Evolutionary conservation across 2,329 filamentous ascomycete species (phyloP).

Genomic region (Venturia carpophila): DNA sequence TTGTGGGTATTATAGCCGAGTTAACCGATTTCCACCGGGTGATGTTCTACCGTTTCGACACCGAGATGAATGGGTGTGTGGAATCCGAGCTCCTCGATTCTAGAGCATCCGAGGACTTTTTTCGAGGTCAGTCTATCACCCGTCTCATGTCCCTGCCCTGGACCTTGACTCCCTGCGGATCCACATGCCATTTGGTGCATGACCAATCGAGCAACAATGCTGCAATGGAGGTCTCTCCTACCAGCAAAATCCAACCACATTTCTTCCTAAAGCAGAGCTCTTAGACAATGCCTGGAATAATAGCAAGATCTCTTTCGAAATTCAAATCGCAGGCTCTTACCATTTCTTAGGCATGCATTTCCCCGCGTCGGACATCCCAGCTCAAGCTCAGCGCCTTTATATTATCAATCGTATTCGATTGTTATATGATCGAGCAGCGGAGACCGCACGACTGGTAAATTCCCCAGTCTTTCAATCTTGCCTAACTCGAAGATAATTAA

Average conservation of each 20-base stretch:
- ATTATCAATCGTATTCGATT: constrained; percentile 7
- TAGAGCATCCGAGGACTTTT: constrained; percentile 1
- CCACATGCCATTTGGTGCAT: no score
- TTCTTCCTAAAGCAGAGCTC: no score
- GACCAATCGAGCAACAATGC: no score
- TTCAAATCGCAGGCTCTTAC: not conserved
- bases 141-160: not conserved
- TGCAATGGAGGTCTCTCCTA: no score
- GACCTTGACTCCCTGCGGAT: no score
- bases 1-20: constrained; percentile 3
- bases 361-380: constrained; percentile 4
- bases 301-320: no score
- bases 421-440: not conserved
- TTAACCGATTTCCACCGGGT: constrained; percentile 3
- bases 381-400: constrained; percentile 4
- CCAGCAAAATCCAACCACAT: no score
- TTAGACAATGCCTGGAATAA: no score
- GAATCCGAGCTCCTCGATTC: constrained; percentile 1
- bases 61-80: constrained; percentile 3
- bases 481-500: not conserved
- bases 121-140: not conserved
- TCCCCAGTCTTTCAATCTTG: not conserved
- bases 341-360: not conserved
- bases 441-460: constrained; percentile 2
- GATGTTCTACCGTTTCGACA: constrained; percentile 10